These are phyloP conservation scores for Seminavis robusta DNA, from an alignment of 108 stramenopile genomes.

Conservation along the genomic window DNA sequence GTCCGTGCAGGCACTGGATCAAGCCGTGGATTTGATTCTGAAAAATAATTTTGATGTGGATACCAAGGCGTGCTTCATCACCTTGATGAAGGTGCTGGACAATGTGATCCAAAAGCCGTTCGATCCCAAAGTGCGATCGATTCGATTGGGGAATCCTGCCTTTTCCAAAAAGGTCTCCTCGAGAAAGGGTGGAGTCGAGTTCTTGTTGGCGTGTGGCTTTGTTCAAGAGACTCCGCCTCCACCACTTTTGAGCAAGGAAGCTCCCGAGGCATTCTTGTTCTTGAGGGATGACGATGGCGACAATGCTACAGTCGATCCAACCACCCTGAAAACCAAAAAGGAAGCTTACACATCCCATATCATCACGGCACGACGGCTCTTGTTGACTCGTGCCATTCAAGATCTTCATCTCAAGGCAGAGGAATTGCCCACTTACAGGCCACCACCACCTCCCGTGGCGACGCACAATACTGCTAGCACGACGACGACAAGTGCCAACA, in stretches of 20 bases:
- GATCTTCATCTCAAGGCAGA: conserved; percentile 39
- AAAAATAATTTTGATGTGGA: conserved; percentile 62
- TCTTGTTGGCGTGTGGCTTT: conserved; percentile 70
- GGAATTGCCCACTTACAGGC: conserved; percentile 33
- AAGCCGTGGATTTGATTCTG: conserved; percentile 36
- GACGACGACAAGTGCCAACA: not conserved
- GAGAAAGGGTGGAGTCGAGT: conserved; percentile 48
- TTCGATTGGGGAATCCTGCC: conserved; percentile 52
- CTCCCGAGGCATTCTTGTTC: too few species aligned
- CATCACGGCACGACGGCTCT: conserved; percentile 32
- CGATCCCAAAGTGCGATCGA: conserved; percentile 68
- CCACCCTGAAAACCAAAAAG: conserved; percentile 32
- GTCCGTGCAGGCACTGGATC: conserved; percentile 20
- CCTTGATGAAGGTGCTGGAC: conserved; percentile 71
- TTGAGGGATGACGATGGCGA: conserved; percentile 1
- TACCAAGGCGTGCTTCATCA: conserved; percentile 48
- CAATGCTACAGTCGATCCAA: not conserved
- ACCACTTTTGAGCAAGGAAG: not conserved
- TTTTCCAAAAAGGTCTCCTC: conserved; percentile 54
- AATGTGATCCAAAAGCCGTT: conserved; percentile 56
- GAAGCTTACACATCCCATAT: conserved; percentile 37
- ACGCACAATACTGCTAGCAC: not conserved
- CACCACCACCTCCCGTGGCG: conserved; percentile 10
- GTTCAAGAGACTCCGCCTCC: conserved; percentile 18
- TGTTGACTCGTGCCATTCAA: conserved; percentile 34